Evolutionary conservation across 306 rosid genomes (phyloP).

Genomic region (peach (Prunus persica)): DNA sequence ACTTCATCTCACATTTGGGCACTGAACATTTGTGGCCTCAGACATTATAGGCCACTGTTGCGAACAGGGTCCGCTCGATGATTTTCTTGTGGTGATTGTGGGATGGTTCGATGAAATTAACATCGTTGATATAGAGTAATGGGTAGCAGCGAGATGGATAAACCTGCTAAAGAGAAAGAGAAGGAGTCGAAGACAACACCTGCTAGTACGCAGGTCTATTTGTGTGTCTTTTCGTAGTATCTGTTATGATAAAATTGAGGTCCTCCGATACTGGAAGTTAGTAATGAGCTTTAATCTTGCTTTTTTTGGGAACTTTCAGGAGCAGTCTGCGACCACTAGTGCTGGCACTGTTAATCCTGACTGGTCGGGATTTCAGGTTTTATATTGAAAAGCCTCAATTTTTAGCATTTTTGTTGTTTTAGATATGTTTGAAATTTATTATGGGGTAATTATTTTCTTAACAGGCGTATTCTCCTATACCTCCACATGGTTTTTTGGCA

Average conservation of each 20-base stretch:
- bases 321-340: slow-evolving; percentile 64
- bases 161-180: slow-evolving; percentile 62
- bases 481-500: slow-evolving; percentile 92
- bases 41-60: neutral
- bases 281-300: slow-evolving; percentile 14
- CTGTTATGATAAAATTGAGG: slow-evolving; percentile 8
- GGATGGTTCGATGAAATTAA: slow-evolving; percentile 48
- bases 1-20: neutral
- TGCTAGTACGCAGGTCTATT: slow-evolving; percentile 62
- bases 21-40: neutral
- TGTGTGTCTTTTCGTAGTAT: slow-evolving; percentile 23
- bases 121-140: slow-evolving; percentile 39
- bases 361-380: slow-evolving; percentile 95
- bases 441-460: slow-evolving; percentile 5
- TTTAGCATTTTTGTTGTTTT: slow-evolving; percentile 19
- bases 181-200: slow-evolving; percentile 76
- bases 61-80: neutral
- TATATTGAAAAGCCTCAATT: slow-evolving; percentile 16
- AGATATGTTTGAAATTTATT: slow-evolving; percentile 32
- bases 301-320: slow-evolving; percentile 40
- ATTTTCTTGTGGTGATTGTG: slow-evolving; percentile 24
- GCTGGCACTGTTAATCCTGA: slow-evolving; percentile 81
- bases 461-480: slow-evolving; percentile 93
- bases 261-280: neutral
- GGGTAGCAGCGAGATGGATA: slow-evolving; percentile 86